Percentiles rank a stretch among this genome's conserved stretches.
Conservation (phyloP, 2,329 filamentous ascomycete genomes). For the Samsoniella hepiali region DNA sequence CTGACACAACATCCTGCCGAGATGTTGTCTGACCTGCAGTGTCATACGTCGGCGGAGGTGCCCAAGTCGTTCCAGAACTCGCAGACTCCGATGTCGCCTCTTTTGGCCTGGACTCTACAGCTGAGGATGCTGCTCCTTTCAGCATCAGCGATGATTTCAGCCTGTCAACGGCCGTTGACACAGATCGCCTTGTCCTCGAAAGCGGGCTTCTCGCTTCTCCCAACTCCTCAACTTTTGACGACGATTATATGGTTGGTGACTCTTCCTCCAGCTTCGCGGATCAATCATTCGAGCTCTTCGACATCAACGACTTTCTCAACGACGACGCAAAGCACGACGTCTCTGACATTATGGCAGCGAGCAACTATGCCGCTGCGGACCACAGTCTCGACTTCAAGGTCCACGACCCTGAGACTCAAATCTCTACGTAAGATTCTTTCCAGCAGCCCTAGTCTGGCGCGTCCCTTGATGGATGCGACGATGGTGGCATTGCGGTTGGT, state of each 20-base stretch:
- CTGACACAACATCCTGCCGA: conserved; percentile 99
- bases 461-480: conserved; percentile 71
- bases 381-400: conserved; percentile 50
- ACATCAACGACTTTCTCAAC: conserved; percentile 55
- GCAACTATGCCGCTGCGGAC: conserved; percentile 51
- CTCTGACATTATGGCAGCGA: conserved; percentile 48
- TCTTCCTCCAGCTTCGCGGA: conserved; percentile 45
- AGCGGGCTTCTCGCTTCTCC: conserved; percentile 71
- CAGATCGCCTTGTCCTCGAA: conserved; percentile 76
- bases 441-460: conserved; percentile 71
- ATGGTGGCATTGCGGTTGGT: conserved; percentile 69
- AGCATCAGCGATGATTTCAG: conserved; percentile 68
- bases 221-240: conserved; percentile 62
- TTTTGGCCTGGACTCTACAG: conserved; percentile 48
- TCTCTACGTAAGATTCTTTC: conserved; percentile 64
- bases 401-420: conserved; percentile 58
- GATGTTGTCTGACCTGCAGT: conserved; percentile 99
- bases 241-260: conserved; percentile 66
- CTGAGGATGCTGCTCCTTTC: conserved; percentile 61
- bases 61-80: conserved; percentile 44
- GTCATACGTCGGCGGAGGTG: conserved; percentile 85
- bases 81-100: conserved; percentile 38
- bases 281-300: conserved; percentile 44
- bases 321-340: conserved; percentile 46
- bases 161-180: conserved; percentile 63